Base-by-base conservation (phyloP, 192 early-diverging fungal species). In the Kickxella alabastrina region DNA sequence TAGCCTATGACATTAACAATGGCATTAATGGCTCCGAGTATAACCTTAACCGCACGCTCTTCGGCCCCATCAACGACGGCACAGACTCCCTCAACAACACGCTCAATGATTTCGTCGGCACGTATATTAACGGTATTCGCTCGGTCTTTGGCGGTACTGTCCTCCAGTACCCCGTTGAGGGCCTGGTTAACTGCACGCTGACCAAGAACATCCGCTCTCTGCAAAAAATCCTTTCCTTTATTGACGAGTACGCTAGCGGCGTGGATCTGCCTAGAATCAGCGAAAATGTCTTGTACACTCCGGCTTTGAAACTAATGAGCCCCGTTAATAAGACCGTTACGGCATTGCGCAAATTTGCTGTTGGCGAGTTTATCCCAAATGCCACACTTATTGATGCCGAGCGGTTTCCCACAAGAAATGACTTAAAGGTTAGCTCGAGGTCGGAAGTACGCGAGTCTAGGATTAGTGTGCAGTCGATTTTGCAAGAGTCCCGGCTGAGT, bases 141-240 rank as follows among this genome's bases (percentile, higher is more conserved):
- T 43, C 47, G 1, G 55, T 68, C 2, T 78, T 78, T 59, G 53
- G 56, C 19, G 60, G 54, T 38, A 78, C 57, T 0, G 57, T 58
- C 4, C 52, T 78, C 3, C 38, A 62, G 21, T 19, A 57, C 6
- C 56, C 68, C 0, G 62, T 72, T 35, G 64, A 72, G 54, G 75
- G 69, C 18, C 36, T 78, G 2, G 60, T 78, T 34, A 78, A 78
- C 58, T 78, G 75, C 38, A 67, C 75, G 19, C 39, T 78, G 45
- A 68, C 69, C 23, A 64, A 64, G 53, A 57, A 78, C 31, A 59
- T 78, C 25, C 43, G 55, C 17, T 40, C 68, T 1, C 24, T 78
- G 1, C 59, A 67, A 21, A 67, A 62, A 35, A 21, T 78, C 2
- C 49, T 72, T 10, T 63, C 59, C 3, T 78, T 56, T 48, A 24